Evolutionary conservation across 306 rosid species (phyloP).

Genomic region (Morella rubra): DNA sequence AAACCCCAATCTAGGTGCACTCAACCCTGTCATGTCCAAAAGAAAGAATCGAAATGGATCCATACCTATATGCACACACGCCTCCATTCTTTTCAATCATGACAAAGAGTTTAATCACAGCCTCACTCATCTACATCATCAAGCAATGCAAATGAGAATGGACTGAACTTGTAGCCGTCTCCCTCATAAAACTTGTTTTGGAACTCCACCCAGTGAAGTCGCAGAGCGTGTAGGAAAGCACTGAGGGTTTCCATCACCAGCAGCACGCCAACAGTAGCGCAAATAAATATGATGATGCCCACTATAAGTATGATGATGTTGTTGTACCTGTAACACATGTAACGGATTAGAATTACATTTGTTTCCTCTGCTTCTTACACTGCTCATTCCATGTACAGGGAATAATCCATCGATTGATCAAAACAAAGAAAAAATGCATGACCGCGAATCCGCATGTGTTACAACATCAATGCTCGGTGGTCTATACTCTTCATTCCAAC

Average conservation of each 20-base stretch:
- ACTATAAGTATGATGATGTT: conserved; percentile 57
- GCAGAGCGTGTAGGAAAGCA: conserved; percentile 94
- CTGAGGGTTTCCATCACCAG: conserved; percentile 90
- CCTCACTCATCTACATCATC: conserved; percentile 62
- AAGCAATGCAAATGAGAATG: conserved; percentile 60
- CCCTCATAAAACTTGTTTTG: conserved; percentile 95
- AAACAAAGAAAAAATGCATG: not conserved
- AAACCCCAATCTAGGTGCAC: conserved; percentile 31
- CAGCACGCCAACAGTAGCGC: conserved; percentile 85
- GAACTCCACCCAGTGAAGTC: conserved; percentile 98
- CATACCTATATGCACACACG: conserved; percentile 53
- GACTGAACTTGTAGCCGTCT: conserved; percentile 83
- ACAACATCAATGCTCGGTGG: not conserved
- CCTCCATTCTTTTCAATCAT: conserved; percentile 18
- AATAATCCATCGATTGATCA: conserved; percentile 17
- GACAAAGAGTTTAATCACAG: conserved; percentile 7
- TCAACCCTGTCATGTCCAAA: conserved; percentile 42
- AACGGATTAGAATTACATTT: not conserved
- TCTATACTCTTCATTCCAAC: conserved; percentile 13
- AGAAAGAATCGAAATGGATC: conserved; percentile 55
- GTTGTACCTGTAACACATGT: conserved; percentile 60
- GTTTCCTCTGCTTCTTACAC: not conserved
- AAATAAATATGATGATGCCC: conserved; percentile 68
- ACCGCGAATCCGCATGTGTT: not conserved
- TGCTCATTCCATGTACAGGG: not conserved